phyloP scores from a whole-genome alignment of 2,329 filamentous ascomycete species.

The Podosphaera fusca region DNA sequence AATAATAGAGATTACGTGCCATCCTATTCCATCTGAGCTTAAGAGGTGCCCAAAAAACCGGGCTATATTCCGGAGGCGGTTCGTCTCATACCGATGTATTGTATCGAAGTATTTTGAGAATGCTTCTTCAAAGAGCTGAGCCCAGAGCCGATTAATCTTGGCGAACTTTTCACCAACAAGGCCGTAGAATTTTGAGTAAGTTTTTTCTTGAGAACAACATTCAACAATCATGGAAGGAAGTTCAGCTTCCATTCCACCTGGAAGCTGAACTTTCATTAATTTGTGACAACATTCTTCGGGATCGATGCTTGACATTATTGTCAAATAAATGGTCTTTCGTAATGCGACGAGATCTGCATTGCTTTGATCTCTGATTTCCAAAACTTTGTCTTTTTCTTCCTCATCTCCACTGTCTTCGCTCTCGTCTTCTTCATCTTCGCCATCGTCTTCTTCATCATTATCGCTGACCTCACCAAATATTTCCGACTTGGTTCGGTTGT shows the following conservation, averaged over 20 bases:
- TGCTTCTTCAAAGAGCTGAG: constrained; percentile 69
- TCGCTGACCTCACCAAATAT: constrained; percentile 88
- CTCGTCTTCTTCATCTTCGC: constrained; percentile 23
- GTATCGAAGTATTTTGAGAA: constrained; percentile 93
- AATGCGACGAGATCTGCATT: constrained; percentile 91
- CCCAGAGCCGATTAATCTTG: constrained; percentile 89
- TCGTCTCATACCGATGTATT: constrained; percentile 92
- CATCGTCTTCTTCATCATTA: constrained; percentile 39
- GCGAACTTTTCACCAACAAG: constrained; percentile 85
- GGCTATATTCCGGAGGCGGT: constrained; percentile 81
- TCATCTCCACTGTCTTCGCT: constrained; percentile 44
- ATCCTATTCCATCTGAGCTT: constrained; percentile 68
- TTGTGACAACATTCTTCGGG: constrained; percentile 97
- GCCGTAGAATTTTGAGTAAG: constrained; percentile 94
- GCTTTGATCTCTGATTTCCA: constrained; percentile 95
- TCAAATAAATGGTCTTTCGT: constrained; percentile 84
- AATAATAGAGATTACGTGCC: constrained; percentile 69
- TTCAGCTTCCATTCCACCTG: constrained; percentile 67
- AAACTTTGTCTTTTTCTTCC: constrained; percentile 52
- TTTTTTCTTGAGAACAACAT: constrained; percentile 87
- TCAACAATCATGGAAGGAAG: constrained; percentile 93
- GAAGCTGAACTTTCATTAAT: constrained; percentile 80
- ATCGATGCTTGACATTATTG: constrained; percentile 87
- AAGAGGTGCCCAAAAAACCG: constrained; percentile 86
- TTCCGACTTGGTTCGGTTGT: constrained; percentile 74